Conservation (phyloP, 345 rosid genomes). For the Salix brachista region DNA sequence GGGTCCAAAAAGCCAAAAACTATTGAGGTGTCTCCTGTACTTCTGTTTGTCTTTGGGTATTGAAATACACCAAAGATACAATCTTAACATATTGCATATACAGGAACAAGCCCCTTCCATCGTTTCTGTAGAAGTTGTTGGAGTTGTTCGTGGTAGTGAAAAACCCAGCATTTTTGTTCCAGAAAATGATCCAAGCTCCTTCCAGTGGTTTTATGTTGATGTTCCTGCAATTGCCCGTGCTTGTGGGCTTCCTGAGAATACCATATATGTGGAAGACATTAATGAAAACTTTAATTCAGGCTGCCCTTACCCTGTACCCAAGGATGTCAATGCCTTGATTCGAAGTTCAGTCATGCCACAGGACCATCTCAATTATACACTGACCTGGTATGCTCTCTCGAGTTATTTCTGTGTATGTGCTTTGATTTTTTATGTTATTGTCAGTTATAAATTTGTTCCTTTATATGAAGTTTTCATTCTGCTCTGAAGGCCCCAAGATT, state of each 20-base stretch:
- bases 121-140: slow-evolving; percentile 59
- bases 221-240: slow-evolving; percentile 67
- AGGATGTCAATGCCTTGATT: slow-evolving; percentile 73
- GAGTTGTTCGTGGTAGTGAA: slow-evolving; percentile 86
- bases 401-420: neutral
- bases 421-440: neutral
- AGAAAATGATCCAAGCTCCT: slow-evolving; percentile 63
- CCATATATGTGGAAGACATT: slow-evolving; percentile 69
- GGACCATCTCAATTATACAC: slow-evolving; percentile 84
- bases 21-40: slow-evolving; percentile 44
- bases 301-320: slow-evolving; percentile 83
- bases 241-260: slow-evolving; percentile 61
- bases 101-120: slow-evolving; percentile 41
- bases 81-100: slow-evolving; percentile 18
- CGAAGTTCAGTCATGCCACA: slow-evolving; percentile 96
- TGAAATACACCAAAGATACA: slow-evolving; percentile 2
- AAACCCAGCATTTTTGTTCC: slow-evolving; percentile 95
- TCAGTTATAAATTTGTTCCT: neutral
- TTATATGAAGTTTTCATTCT: neutral
- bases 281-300: slow-evolving; percentile 66
- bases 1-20: slow-evolving; percentile 54
- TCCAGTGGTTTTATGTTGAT: slow-evolving; percentile 90
- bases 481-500: neutral
- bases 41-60: slow-evolving; percentile 13
- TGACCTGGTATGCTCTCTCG: slow-evolving; percentile 65